Evolutionary conservation across 179 eudicot genomes (phyloP), one percentile per base, ranked within the genome.

Genomic region (Beta corolliflora): DNA sequence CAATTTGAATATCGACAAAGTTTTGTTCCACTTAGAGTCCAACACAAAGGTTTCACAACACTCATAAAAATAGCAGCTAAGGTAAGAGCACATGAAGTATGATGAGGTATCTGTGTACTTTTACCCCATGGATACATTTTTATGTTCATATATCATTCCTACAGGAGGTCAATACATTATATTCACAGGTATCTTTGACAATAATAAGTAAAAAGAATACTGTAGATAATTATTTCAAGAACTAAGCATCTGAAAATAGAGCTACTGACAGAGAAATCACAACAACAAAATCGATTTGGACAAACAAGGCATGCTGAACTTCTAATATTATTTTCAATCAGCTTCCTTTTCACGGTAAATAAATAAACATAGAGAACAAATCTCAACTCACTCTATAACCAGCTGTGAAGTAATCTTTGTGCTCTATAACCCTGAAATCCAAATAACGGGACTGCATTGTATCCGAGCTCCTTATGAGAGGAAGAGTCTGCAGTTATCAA

Each of bases 391-490:
- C 99, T 83, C 93, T 91, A 82, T 97, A 97, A 59, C 99, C 99
- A 85, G 93, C 94, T 67, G 99, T 88, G 83, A 83, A 94, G 86
- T 97, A 97, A 87, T 97, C 99, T 89, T 92, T 94, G 90, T 97
- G 99, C 92, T 97, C 99, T 85, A 88, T 83, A 86, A 94, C 87
- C 81, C 98, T 1, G 31, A 29, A 29, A 29, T 29, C 31, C 99
- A 90, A 97, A 89, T 80, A 94, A 87, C 81, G 93, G 99, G 68
- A 97, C 88, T 56, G 92, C 97, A 88, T 97, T 94, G 87, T 97
- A 97, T 79, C 99, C 99, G 44, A 94, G 88, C 84, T 89, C 91
- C 84, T 94, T 70, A 94, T 87, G 77, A 86, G 91, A 80, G 94
- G 95, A 55, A 94, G 97, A 84, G 92, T 88, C 99, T 97, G 89